Conservation (phyloP, 176 grass and related monocot genomes). For the Melocanna baccifera region DNA sequence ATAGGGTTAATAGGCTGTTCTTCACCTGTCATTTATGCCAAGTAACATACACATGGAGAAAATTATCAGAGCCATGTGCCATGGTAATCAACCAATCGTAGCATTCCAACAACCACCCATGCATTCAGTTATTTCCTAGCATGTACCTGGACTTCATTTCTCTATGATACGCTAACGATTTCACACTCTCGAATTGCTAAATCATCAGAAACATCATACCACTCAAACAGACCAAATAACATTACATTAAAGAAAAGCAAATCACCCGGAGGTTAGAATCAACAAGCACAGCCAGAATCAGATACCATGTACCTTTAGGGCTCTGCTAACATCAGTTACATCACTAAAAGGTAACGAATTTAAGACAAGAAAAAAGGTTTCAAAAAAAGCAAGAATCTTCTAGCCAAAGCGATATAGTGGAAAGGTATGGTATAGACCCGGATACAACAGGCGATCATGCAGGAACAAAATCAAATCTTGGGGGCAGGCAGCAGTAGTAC, state of each 20-base stretch:
- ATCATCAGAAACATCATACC: not conserved
- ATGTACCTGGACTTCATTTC: not conserved
- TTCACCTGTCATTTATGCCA: not conserved
- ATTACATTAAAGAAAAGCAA: not conserved
- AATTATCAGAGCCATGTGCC: not conserved
- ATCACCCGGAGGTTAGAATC: not conserved
- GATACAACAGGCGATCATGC: not conserved
- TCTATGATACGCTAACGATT: not conserved
- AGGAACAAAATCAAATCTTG: not conserved
- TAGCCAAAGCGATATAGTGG: not conserved
- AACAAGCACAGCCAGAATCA: not conserved
- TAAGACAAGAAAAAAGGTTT: not conserved
- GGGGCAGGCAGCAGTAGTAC: not conserved
- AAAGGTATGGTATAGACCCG: not conserved
- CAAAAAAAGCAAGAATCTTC: not conserved
- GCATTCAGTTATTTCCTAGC: not conserved
- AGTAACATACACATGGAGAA: not conserved
- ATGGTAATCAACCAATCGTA: not conserved
- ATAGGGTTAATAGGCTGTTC: not conserved
- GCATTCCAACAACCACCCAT: not conserved
- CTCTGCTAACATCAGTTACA: not conserved
- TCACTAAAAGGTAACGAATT: constrained; percentile 4
- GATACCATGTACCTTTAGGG: not conserved
- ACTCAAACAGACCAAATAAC: not conserved
- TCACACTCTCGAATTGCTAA: not conserved